Base-by-base conservation (phyloP, 371 early-diverging fungal species). In the Rhizopus microsporus region DNA sequence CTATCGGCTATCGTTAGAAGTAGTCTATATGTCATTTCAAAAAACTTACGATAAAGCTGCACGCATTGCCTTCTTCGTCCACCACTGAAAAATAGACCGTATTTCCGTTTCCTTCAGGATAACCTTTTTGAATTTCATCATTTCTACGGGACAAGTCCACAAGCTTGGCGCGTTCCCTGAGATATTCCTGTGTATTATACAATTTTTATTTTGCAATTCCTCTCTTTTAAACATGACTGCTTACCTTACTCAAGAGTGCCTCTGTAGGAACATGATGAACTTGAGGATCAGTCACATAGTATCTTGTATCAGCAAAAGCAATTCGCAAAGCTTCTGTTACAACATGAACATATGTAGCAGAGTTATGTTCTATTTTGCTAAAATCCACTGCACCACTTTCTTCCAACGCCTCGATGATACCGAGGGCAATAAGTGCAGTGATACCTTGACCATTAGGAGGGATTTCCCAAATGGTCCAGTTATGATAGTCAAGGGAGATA, bases 371-470 rank as follows among this genome's bases (percentile, higher is more conserved):
- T 44, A 86, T 48, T 23, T 70, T 54, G 5, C 59, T 34, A 34
- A 79, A 64, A 39, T 68, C 72, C 10, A 87, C 63, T 16, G 53
- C 54, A 3, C 79, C 79, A 12, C 57, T 23, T 17, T 73, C 61
- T 56, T 88, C 81, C 3, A 90, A 65, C 5, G 67, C 73, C 29
- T 88, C 83, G 6, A 91, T 63, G 31, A 91, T 85, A 9, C 90
- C 90, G 6, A 93, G 67, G 0, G 92, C 89, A 16, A 90, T 77
- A 16, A 92, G 65, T 0, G 90, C 86, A 2, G 83, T 83, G 33
- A 89, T 76, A 17, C 94, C 93, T 64, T 87, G 86, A 10, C 90
- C 89, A 60, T 92, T 92, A 4, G 92, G 93, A 32, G 92, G 88
- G 47, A 86, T 87, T 70, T 92, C 92, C 74, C 84, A 81, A 1